Evolutionary conservation across 495 filamentous ascomycete genomes (phyloP).

Genomic region (Amniculicola lignicola): DNA sequence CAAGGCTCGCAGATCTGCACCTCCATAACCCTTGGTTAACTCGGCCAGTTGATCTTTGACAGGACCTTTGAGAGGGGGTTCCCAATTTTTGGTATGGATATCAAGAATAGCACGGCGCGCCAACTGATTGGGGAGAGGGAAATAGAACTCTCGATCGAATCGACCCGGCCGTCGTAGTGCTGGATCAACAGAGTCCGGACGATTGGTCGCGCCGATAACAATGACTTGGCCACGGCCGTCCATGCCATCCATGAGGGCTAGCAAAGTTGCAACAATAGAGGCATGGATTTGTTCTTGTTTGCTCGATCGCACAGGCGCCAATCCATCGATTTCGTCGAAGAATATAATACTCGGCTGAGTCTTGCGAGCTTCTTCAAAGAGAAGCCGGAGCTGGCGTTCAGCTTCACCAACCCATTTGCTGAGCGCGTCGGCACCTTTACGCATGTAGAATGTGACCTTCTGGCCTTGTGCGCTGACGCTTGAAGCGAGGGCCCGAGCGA

Average conservation of each 20-base stretch:
- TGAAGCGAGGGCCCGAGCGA: constrained; percentile 86
- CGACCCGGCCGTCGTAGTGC: constrained; percentile 89
- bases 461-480: constrained; percentile 74
- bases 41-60: constrained; percentile 85
- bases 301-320: constrained; percentile 91
- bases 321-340: constrained; percentile 96
- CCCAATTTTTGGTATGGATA: constrained; percentile 94
- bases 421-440: constrained; percentile 92
- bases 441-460: constrained; percentile 98
- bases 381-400: constrained; percentile 83
- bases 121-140: constrained; percentile 78
- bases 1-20: constrained; percentile 88
- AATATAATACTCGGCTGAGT: constrained; percentile 98
- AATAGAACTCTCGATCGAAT: constrained; percentile 98
- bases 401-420: constrained; percentile 99
- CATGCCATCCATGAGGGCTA: constrained; percentile 99
- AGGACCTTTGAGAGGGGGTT: constrained; percentile 62
- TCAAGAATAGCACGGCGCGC: constrained; percentile 82
- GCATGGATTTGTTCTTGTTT: constrained; percentile 99
- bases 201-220: constrained; percentile 96
- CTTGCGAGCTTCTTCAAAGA: constrained; percentile 93
- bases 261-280: constrained; percentile 90
- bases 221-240: constrained; percentile 97
- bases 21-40: constrained; percentile 91
- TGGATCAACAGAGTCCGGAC: constrained; percentile 94